These are phyloP conservation scores for Elsinoe perseae DNA, from an alignment of 2,329 filamentous ascomycete genomes.

Conservation along the genomic window DNA sequence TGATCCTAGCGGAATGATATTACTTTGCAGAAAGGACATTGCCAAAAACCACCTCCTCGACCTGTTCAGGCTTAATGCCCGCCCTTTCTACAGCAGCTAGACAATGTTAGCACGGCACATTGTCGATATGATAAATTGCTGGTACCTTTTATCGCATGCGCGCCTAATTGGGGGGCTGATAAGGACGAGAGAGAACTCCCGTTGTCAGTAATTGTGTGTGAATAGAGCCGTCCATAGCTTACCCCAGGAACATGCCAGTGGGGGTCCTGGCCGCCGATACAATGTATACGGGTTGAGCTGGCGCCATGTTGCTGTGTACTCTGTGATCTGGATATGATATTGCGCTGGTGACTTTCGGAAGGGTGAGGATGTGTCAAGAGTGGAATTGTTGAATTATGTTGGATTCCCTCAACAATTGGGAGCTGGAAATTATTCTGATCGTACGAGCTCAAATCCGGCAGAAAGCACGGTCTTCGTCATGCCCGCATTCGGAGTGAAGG, in stretches of 20 bases:
- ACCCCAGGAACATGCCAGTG: slow-evolving; percentile 92
- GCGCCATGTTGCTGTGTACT: slow-evolving; percentile 52
- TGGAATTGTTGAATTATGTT: neutral
- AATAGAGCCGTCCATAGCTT: slow-evolving; percentile 30
- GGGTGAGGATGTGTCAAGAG: neutral
- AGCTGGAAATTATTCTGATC: slow-evolving; percentile 10
- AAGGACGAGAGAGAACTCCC: slow-evolving; percentile 78
- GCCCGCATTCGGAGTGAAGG: neutral
- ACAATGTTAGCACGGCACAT: slow-evolving; percentile 20
- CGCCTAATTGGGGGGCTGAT: slow-evolving; percentile 77
- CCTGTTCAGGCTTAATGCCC: slow-evolving; percentile 76
- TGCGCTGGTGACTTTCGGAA: neutral
- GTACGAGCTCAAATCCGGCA: slow-evolving; percentile 15
- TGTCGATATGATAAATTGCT: slow-evolving; percentile 28
- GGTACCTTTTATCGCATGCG: slow-evolving; percentile 92
- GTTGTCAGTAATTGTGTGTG: slow-evolving; percentile 19
- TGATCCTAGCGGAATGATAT: slow-evolving; percentile 15
- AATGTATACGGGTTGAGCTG: slow-evolving; percentile 85
- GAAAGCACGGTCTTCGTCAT: slow-evolving; percentile 7
- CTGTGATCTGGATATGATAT: neutral
- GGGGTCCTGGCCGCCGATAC: slow-evolving; percentile 87
- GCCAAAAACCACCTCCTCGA: slow-evolving; percentile 95
- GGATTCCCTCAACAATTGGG: slow-evolving; percentile 6
- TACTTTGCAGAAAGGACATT: slow-evolving; percentile 97
- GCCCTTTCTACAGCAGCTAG: slow-evolving; percentile 74